Conservation (phyloP, 2,329 filamentous ascomycete genomes). For the Colletotrichum incanum region DNA sequence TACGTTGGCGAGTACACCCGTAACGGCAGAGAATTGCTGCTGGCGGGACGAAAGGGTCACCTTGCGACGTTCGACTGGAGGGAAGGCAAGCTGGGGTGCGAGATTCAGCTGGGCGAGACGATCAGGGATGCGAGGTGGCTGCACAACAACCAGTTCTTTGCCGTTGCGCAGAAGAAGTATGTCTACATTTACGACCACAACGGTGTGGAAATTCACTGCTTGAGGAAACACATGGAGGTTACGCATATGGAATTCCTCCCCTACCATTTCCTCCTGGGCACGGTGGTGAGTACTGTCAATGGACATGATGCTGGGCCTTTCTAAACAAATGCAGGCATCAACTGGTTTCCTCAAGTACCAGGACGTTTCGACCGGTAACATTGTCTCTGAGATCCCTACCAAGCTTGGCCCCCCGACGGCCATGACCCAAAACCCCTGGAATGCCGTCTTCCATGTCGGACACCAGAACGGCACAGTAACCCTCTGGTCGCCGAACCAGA, state of each 20-base stretch:
- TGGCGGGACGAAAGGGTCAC: constrained; percentile 94
- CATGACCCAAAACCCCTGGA: constrained; percentile 90
- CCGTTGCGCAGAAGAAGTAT: constrained; percentile 95
- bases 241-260: constrained; percentile 96
- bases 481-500: constrained; percentile 94
- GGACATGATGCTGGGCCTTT: background rate
- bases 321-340: constrained; percentile 70
- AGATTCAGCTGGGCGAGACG: constrained; percentile 92
- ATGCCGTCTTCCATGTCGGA: constrained; percentile 91
- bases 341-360: constrained; percentile 93
- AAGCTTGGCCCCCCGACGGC: constrained; percentile 87
- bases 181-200: constrained; percentile 96
- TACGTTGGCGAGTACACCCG: constrained; percentile 92
- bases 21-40: constrained; percentile 87
- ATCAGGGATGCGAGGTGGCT: constrained; percentile 92
- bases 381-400: constrained; percentile 89
- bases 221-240: constrained; percentile 92
- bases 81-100: constrained; percentile 90
- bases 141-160: constrained; percentile 95
- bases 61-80: constrained; percentile 98
- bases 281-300: constrained; percentile 72
- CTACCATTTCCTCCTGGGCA: constrained; percentile 94
- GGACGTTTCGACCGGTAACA: constrained; percentile 92
- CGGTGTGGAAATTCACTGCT: constrained; percentile 92
- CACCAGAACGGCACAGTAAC: constrained; percentile 97